A percentile compares a stretch with the other conserved stretches of the same genome.
Evolutionary conservation across 495 filamentous ascomycete genomes (phyloP).

Genomic region (Annulohypoxylon maeteangense): DNA sequence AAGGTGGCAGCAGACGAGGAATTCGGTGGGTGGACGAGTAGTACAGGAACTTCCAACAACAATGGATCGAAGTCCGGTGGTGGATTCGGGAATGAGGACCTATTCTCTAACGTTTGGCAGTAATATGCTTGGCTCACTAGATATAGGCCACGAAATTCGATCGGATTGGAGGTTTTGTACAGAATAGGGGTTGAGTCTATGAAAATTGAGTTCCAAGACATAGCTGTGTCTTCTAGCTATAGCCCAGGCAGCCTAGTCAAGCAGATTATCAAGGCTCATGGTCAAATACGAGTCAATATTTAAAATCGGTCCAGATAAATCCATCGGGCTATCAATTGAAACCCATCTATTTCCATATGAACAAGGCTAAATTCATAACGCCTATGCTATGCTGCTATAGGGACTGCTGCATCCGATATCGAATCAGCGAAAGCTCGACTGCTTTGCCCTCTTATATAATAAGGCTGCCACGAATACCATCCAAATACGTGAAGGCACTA

Average conservation of each 20-base stretch:
- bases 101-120: conserved; percentile 96
- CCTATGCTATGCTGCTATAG: conserved; percentile 40
- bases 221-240: conserved; percentile 2
- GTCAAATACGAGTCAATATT: conserved; percentile 9
- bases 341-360: conserved; percentile 11
- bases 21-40: conserved; percentile 91
- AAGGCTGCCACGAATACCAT: conserved; percentile 12
- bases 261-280: background rate
- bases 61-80: conserved; percentile 50
- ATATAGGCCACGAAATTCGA: background rate
- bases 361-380: conserved; percentile 33
- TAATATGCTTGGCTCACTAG: conserved; percentile 48
- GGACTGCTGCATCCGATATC: conserved; percentile 13
- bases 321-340: conserved; percentile 7
- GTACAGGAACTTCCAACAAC: conserved; percentile 56
- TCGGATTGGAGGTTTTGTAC: background rate
- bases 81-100: conserved; percentile 80
- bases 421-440: conserved; percentile 8
- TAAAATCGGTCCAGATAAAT: conserved; percentile 20
- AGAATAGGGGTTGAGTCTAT: background rate
- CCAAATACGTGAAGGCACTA: background rate
- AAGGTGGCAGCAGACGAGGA: conserved; percentile 87
- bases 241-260: background rate
- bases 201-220: conserved; percentile 9
- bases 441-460: background rate